These are phyloP conservation scores for Trichophyton verrucosum DNA, from an alignment of 2,329 filamentous ascomycete species.

Conservation along the genomic window DNA sequence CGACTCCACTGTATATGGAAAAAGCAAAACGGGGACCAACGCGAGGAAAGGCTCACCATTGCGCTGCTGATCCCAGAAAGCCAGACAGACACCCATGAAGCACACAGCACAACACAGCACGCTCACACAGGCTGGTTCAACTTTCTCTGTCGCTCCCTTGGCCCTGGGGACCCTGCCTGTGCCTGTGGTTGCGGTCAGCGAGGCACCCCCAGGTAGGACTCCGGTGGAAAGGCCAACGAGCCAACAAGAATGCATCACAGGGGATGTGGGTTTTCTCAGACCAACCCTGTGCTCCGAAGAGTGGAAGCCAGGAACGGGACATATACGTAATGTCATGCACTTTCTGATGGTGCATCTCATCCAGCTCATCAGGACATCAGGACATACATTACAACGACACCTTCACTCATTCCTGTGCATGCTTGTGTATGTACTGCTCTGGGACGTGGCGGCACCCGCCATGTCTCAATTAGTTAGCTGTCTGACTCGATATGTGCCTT, in stretches of 20 bases:
- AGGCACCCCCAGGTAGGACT: neutral
- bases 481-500: neutral
- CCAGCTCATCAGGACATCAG: no score
- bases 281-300: constrained; percentile 1
- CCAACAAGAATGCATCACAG: neutral
- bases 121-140: neutral
- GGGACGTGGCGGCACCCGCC: neutral
- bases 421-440: neutral
- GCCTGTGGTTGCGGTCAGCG: constrained; percentile 4
- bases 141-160: neutral
- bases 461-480: neutral
- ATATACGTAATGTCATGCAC: constrained; percentile 2
- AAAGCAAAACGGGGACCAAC: neutral
- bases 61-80: neutral
- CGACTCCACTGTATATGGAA: neutral
- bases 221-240: neutral
- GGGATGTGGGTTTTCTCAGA: neutral
- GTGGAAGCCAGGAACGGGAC: neutral
- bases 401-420: neutral
- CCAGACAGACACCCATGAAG: neutral
- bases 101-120: neutral
- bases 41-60: neutral
- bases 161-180: neutral
- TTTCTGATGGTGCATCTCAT: neutral
- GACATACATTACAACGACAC: neutral